Evolutionary conservation across 2,329 filamentous ascomycete genomes (phyloP), one percentile per base, ranked within the genome.

Genomic region (Colletotrichum theobromicola): DNA sequence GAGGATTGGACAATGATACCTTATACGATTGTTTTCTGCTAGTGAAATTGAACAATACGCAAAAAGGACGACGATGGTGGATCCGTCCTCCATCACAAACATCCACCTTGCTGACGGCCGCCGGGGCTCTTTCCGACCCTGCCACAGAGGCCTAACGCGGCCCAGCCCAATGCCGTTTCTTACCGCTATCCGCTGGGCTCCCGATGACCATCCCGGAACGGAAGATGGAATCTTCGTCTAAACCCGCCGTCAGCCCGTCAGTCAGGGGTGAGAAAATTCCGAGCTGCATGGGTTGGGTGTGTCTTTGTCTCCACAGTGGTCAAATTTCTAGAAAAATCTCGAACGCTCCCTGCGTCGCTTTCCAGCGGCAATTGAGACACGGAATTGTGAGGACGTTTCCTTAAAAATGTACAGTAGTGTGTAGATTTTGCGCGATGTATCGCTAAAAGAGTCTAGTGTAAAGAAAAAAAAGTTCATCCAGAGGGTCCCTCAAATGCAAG

Each of bases 81-180:
- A 66, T 37, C 72, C 53, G n/a, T 42, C 16, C 18, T 32, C 18
- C 35, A 37, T 35, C 15, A 16, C 24, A 18, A 18, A 24, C 35
- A 53, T 66, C 72, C 72, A 71, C 67, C 32, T 28, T 57, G 26
- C 16, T 24, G 10, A 15, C 67, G 30, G 26, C 60, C 57, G 32
- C 30, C 42, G 58, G n/a, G 37, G 37, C 28, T 18, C 21, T 35
- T 62, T 21, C 32, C 61, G 55, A 30, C 42, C 62, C 28, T 72
- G 34, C 28, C 62, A 34, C 55, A 67, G 67, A 63, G 46, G 70
- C 72, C 72, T 55, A 72, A 72, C 21, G 42, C 30, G 26, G 30
- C 42, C 42, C 42, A 62, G 68, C 72, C 72, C 63, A 74, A 72
- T 72, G 72, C 72, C 72, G 72, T 57, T 46, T 74, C 42, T 72